These are phyloP conservation scores for Mycena filopes DNA, from an alignment of 768 basidiomycete genomes.

Conservation along the genomic window DNA sequence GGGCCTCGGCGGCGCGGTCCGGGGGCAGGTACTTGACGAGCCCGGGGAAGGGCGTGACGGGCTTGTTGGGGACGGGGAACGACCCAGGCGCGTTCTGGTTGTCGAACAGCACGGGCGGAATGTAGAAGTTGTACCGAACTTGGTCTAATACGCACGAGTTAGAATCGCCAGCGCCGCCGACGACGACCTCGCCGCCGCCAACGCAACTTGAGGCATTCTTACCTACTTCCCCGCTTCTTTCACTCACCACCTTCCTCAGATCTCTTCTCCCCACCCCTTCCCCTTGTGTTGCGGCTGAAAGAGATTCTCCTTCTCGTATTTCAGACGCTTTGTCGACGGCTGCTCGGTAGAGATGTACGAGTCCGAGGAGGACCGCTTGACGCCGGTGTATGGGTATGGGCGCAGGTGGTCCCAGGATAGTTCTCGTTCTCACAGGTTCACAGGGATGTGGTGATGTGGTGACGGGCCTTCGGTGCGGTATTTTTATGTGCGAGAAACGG, in stretches of 20 bases:
- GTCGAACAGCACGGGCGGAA: constrained; percentile 87
- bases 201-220: too few species aligned
- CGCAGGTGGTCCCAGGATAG: too few species aligned
- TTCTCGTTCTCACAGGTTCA: too few species aligned
- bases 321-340: constrained; percentile 47
- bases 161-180: too few species aligned
- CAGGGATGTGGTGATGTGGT: too few species aligned
- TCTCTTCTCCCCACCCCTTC: too few species aligned
- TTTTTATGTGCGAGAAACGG: too few species aligned
- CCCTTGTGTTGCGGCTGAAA: constrained; percentile 20
- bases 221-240: too few species aligned
- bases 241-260: too few species aligned
- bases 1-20: constrained; percentile 85
- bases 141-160: constrained; percentile 83
- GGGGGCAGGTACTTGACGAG: constrained; percentile 93
- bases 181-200: too few species aligned
- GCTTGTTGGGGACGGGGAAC: constrained; percentile 84
- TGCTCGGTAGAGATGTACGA: constrained; percentile 45
- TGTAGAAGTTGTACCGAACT: constrained; percentile 93
- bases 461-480: too few species aligned
- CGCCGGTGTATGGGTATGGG: constrained; percentile 44
- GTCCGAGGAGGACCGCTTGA: constrained; percentile 56
- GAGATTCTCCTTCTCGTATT: constrained; percentile 52
- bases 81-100: constrained; percentile 79
- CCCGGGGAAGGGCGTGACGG: constrained; percentile 86